These are phyloP conservation scores for Hypholoma fasciculare DNA, from an alignment of 768 basidiomycete genomes.

Conservation along the genomic window DNA sequence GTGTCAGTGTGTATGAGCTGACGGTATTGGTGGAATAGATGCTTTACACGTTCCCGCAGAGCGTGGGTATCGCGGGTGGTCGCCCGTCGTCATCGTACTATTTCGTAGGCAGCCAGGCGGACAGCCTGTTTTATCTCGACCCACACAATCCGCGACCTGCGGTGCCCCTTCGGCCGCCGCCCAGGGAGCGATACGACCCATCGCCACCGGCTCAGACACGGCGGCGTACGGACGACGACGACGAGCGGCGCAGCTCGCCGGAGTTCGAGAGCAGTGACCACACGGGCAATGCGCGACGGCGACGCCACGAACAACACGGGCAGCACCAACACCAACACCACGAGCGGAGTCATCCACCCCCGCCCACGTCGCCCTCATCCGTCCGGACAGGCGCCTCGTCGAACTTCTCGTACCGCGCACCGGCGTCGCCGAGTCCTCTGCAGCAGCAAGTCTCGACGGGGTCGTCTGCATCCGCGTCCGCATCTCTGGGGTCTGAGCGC, in stretches of 20 bases:
- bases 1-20: not conserved
- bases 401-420: conserved; percentile 51
- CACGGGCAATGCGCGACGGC: not conserved
- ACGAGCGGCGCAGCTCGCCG: not conserved
- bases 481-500: not conserved
- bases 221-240: not conserved
- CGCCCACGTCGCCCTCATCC: conserved; percentile 54
- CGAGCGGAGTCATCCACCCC: not conserved
- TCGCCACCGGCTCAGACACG: too few species aligned
- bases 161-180: conserved; percentile 59
- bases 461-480: not conserved
- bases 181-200: conserved; percentile 7
- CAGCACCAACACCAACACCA: conserved; percentile 8
- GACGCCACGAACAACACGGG: not conserved
- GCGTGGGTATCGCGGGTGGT: conserved; percentile 95
- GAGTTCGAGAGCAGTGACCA: not conserved
- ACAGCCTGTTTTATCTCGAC: conserved; percentile 83
- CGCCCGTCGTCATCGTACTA: conserved; percentile 97
- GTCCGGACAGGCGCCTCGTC: conserved; percentile 49
- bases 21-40: conserved; percentile 40
- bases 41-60: conserved; percentile 92
- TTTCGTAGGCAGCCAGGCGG: conserved; percentile 91
- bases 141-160: conserved; percentile 79
- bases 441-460: conserved; percentile 57
- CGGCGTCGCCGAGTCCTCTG: conserved; percentile 62